Evolutionary conservation across 805 yeast genomes (phyloP).

Genomic region (Candida hispaniensis): DNA sequence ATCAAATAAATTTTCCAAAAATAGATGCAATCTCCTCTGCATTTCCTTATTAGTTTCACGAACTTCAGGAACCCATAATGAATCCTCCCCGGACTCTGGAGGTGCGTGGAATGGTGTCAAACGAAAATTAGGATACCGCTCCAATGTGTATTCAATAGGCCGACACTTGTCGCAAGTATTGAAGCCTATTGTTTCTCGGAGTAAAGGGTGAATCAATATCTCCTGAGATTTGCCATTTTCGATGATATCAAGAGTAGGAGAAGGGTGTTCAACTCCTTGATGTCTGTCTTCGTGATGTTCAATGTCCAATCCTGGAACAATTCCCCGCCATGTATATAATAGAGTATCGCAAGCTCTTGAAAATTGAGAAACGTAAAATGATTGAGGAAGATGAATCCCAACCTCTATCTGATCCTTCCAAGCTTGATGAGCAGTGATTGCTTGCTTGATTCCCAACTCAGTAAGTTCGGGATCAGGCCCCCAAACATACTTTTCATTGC

Average conservation of each 20-base stretch:
- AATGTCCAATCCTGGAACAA: slow-evolving; percentile 21
- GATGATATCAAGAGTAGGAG: too few species aligned
- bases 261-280: too few species aligned
- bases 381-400: slow-evolving; percentile 32
- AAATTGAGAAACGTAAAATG: slow-evolving; percentile 41
- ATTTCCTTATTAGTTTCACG: slow-evolving; percentile 36
- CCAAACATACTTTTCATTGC: slow-evolving; percentile 26
- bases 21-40: slow-evolving; percentile 38
- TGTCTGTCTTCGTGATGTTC: slow-evolving; percentile 26
- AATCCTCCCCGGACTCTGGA: slow-evolving; percentile 34
- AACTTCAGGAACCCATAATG: slow-evolving; percentile 33
- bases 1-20: slow-evolving; percentile 37
- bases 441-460: slow-evolving; percentile 36
- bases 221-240: slow-evolving; percentile 29
- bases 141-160: slow-evolving; percentile 31
- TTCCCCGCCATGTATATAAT: slow-evolving; percentile 37
- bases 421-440: slow-evolving; percentile 34
- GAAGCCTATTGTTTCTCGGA: slow-evolving; percentile 41
- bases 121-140: slow-evolving; percentile 35
- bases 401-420: slow-evolving; percentile 32
- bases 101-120: slow-evolving; percentile 1
- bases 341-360: slow-evolving; percentile 43
- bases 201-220: slow-evolving; percentile 9
- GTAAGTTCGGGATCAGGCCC: slow-evolving; percentile 44
- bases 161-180: slow-evolving; percentile 42